Evolutionary conservation across 768 basidiomycete genomes (phyloP), one percentile per base, ranked within the genome.

Genomic region (Suillus plorans): DNA sequence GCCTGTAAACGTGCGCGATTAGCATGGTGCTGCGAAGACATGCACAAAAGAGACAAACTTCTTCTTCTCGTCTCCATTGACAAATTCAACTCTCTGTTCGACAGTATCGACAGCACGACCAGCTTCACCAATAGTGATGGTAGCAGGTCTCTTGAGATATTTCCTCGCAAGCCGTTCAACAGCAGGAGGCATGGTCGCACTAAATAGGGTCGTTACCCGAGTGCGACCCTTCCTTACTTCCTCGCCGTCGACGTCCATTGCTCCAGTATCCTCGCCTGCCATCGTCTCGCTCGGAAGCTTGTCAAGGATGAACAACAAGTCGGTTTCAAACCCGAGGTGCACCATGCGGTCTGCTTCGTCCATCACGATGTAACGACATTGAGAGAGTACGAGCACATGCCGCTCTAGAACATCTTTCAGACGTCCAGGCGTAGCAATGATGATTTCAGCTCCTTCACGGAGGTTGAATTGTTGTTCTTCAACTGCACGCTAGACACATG

Each of bases 331-430:
- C 18, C 97, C 97, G 37, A 99, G 88, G 72, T 96, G 89, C 66
- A 99, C 96, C 97, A 99, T 99, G 60, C 97, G 87, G 76, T 99
- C 97, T 18, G 97, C 97, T 82, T 99, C 97, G 76, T 99, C 97
- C 97, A 99, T 97, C 69, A 99, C 97, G 65, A 99, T 90, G 73
- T 99, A 99, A 2, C 94, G 94, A 77, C 97, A 99, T 77, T 99
- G 97, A 8, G 92, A 91, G 52, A 99, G 85, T 22, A 99, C 97
- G 50, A 99, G 84, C 55, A 99, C 94, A 75, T 92, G 93, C 25
- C 95, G 89, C 79, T 99, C 97, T 66, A 99, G 90, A 63, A 98
- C 94, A 74, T 99, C 97, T 78, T 97, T 97, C 20, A 99, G 84
- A 78, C 97, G 95, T 80, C 97, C 97, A 13, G 97, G 97, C 0